Conservation (phyloP, 805 yeast species). For the Candida patagonica region DNA sequence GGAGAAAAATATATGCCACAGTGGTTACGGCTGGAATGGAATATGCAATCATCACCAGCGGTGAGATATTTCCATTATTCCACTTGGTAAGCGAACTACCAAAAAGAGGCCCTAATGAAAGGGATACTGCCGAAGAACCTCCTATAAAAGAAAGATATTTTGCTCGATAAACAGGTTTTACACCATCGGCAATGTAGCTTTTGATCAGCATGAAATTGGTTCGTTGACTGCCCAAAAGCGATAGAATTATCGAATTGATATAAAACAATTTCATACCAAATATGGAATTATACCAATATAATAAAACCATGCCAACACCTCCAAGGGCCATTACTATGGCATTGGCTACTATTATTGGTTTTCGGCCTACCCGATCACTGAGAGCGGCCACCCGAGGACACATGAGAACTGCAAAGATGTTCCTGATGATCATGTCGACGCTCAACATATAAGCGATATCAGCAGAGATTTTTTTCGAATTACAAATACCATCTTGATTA, state of each 20-base stretch:
- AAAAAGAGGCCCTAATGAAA: slow-evolving; percentile 22
- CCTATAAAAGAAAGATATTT: slow-evolving; percentile 18
- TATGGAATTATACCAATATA: background rate
- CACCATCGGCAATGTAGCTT: slow-evolving; percentile 64
- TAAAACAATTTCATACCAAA: slow-evolving; percentile 27
- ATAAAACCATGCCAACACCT: background rate
- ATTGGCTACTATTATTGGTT: slow-evolving; percentile 25
- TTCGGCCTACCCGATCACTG: slow-evolving; percentile 58
- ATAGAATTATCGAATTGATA: slow-evolving; percentile 33
- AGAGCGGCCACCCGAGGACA: slow-evolving; percentile 43
- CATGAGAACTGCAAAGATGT: slow-evolving; percentile 8
- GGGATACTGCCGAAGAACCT: slow-evolving; percentile 15
- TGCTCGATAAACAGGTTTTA: slow-evolving; percentile 45
- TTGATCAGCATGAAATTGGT: slow-evolving; percentile 47
- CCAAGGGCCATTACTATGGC: background rate
- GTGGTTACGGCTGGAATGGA: background rate
- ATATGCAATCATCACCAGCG: background rate
- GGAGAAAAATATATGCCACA: background rate
- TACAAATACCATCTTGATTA: slow-evolving; percentile 15
- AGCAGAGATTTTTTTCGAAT: slow-evolving; percentile 8
- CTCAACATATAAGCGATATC: slow-evolving; percentile 9
- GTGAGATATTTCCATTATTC: slow-evolving; percentile 3
- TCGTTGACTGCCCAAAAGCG: slow-evolving; percentile 50
- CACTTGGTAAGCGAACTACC: slow-evolving; percentile 17
- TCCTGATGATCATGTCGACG: slow-evolving; percentile 8